A percentile compares a stretch with the other conserved stretches of the same genome.
Conservation (phyloP, 108 stramenopile species). For the Cyclostephanos tholiformis region DNA sequence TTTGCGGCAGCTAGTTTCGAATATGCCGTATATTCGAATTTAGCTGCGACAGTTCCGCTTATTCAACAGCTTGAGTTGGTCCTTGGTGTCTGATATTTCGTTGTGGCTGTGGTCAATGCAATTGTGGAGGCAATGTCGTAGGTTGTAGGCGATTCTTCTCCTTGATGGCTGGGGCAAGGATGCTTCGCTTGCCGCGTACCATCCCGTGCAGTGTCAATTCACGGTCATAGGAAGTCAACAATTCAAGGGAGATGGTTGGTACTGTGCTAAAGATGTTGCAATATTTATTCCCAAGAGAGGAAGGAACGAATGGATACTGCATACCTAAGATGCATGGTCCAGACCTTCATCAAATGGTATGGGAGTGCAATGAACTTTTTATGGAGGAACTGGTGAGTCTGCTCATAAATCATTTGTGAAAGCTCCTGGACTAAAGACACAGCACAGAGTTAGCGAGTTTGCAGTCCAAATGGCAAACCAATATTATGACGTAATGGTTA, state of each 20-base stretch:
- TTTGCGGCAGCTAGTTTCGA: no score
- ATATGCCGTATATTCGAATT: no score
- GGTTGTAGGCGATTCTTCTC: no score
- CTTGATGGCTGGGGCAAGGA: no score
- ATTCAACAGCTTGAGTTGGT: no score
- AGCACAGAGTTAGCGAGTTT: not conserved
- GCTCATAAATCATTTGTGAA: not conserved
- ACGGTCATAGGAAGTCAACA: not conserved
- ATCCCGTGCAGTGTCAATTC: no score
- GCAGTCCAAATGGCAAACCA: not conserved
- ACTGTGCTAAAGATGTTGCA: not conserved
- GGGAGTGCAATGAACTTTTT: conserved; percentile 1
- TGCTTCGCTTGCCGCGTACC: no score
- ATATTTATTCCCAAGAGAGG: no score
- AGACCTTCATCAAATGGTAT: not conserved
- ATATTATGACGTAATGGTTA: not conserved
- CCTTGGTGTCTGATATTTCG: no score
- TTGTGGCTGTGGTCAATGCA: no score
- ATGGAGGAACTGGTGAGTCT: not conserved
- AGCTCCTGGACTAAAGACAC: not conserved
- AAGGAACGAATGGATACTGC: not conserved
- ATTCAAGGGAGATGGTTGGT: not conserved
- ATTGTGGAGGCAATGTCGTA: no score
- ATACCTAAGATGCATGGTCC: conserved; percentile 5
- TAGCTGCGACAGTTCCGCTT: no score